Evolutionary conservation across 352 stramenopile species (phyloP).

Genomic region (Thalassiosira hispida): DNA sequence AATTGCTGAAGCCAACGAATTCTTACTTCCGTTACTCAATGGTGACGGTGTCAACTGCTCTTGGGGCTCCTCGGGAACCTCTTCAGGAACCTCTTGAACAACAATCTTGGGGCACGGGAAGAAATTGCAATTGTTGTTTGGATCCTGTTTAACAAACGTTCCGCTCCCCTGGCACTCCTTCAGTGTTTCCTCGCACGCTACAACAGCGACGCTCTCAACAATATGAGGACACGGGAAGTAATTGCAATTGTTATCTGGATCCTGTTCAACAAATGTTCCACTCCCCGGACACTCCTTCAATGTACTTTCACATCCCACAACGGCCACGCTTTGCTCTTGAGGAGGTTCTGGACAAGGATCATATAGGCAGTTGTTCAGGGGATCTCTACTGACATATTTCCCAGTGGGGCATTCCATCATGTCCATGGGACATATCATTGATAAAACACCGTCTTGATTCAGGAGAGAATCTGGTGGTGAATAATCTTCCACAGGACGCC

Average conservation of each 20-base stretch:
- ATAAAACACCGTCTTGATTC: background rate
- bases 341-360: constrained; percentile 12
- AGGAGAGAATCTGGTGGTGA: background rate
- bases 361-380: constrained; percentile 18
- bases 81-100: too few species aligned
- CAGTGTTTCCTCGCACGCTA: background rate
- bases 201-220: background rate
- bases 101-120: background rate
- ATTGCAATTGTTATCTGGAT: constrained; percentile 17
- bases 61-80: background rate
- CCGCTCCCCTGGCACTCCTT: background rate
- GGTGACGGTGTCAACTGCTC: background rate
- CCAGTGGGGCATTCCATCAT: constrained; percentile 24
- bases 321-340: background rate
- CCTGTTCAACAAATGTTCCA: constrained; percentile 7
- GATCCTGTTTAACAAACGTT: constrained; percentile 6
- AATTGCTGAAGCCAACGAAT: constrained; percentile 1
- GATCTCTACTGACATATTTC: constrained; percentile 20
- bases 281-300: background rate
- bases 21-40: background rate
- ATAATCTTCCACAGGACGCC: background rate
- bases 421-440: constrained; percentile 13
- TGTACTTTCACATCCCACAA: background rate
- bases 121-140: constrained; percentile 16
- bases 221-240: background rate